These are phyloP conservation scores for Kondoa subrosea DNA, from an alignment of 768 basidiomycete species.

Conservation along the genomic window DNA sequence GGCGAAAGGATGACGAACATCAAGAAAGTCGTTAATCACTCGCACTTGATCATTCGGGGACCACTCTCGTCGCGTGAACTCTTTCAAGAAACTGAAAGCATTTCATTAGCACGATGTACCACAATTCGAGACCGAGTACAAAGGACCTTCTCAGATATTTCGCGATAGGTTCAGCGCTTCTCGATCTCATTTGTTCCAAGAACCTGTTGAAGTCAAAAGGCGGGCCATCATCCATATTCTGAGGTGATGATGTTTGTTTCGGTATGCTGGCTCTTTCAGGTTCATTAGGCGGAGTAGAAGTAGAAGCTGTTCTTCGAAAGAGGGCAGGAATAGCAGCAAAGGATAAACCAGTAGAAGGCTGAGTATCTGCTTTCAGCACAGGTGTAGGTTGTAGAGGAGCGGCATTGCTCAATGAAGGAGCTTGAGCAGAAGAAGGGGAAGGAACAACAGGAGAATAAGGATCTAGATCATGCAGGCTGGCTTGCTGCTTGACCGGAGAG, in stretches of 20 bases:
- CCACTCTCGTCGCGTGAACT: conserved; percentile 55
- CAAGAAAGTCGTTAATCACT: conserved; percentile 82
- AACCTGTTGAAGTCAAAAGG: conserved; percentile 85
- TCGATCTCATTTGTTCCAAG: conserved; percentile 80
- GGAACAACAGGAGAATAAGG: not conserved
- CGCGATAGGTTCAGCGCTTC: conserved; percentile 74
- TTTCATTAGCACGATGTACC: not conserved
- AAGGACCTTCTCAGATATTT: conserved; percentile 89
- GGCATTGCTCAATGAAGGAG: not conserved
- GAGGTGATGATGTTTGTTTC: not conserved
- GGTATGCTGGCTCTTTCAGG: not conserved
- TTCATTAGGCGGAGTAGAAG: not conserved
- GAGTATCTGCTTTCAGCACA: not conserved
- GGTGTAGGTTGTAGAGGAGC: not conserved
- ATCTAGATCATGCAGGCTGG: not conserved
- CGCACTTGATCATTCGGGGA: conserved; percentile 85
- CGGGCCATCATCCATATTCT: conserved; percentile 3
- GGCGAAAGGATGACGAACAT: conserved; percentile 38
- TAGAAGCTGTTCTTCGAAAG: not conserved
- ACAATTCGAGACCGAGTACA: not conserved
- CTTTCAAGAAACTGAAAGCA: conserved; percentile 16
- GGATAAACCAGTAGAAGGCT: not conserved
- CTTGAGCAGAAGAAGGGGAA: not conserved
- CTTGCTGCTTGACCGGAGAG: not conserved
- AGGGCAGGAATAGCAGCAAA: not conserved